Percentiles rank a stretch among this genome's conserved stretches.
Evolutionary conservation across 495 filamentous ascomycete species (phyloP).

Genomic region (Penicillium arizonense): DNA sequence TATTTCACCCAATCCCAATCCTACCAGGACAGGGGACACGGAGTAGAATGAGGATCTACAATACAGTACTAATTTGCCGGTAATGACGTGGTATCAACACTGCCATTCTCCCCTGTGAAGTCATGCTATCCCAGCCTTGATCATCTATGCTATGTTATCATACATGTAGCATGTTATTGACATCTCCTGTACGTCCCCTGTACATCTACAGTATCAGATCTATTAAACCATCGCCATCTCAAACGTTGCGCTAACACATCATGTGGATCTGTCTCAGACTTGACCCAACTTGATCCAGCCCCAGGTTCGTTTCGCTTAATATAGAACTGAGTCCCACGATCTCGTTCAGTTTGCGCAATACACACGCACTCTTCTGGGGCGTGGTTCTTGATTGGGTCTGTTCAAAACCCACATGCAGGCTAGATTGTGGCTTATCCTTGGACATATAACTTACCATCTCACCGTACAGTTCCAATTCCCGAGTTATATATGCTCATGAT

Average conservation of each 20-base stretch:
- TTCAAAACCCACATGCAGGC: not conserved
- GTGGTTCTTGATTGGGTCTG: not conserved
- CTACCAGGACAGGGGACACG: not conserved
- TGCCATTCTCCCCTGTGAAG: not conserved
- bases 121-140: not conserved
- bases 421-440: not conserved
- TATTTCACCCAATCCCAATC: not conserved
- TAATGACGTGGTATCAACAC: conserved; percentile 1
- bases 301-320: conserved; percentile 8
- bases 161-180: no score
- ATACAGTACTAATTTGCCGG: conserved; percentile 5
- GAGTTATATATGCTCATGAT: not conserved
- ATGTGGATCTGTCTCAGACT: conserved; percentile 4
- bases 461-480: no score
- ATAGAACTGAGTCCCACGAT: conserved; percentile 2
- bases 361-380: not conserved
- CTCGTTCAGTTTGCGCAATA: not conserved
- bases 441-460: no score
- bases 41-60: conserved; percentile 5
- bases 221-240: not conserved
- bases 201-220: not conserved
- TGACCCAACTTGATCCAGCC: not conserved
- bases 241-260: conserved; percentile 1
- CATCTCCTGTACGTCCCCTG: no score
- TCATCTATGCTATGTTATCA: not conserved